Conservation (phyloP, 2,329 filamentous ascomycete species). For the Pseudopyrenochaeta lycopersici region DNA sequence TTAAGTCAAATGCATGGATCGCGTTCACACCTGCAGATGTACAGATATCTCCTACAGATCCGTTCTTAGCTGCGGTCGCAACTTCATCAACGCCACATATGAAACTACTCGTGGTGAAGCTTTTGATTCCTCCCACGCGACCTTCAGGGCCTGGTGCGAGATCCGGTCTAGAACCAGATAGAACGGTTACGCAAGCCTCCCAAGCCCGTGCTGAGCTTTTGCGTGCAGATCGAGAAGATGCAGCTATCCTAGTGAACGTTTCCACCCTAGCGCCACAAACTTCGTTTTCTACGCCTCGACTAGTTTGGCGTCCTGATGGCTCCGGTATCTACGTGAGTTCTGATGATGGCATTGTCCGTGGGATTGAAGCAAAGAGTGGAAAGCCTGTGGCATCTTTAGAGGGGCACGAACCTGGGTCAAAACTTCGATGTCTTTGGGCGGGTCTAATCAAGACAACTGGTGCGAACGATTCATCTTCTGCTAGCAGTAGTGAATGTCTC, state of each 20-base stretch:
- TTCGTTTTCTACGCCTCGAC: slow-evolving; percentile 63
- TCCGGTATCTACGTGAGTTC: slow-evolving; percentile 71
- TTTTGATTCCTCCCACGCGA: slow-evolving; percentile 59
- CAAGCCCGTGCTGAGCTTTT: slow-evolving; percentile 62
- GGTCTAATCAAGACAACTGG: slow-evolving; percentile 52
- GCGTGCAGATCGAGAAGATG: slow-evolving; percentile 65
- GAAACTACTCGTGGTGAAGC: slow-evolving; percentile 68
- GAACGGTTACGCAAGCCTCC: slow-evolving; percentile 57
- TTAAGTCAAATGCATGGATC: slow-evolving; percentile 67
- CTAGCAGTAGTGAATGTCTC: slow-evolving; percentile 60
- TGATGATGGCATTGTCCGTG: slow-evolving; percentile 69
- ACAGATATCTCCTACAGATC: slow-evolving; percentile 63
- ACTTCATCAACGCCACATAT: slow-evolving; percentile 69
- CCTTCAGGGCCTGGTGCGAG: slow-evolving; percentile 7
- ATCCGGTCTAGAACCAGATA: slow-evolving; percentile 6
- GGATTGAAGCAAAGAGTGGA: slow-evolving; percentile 66
- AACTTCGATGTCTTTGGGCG: slow-evolving; percentile 67
- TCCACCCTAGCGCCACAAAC: slow-evolving; percentile 71
- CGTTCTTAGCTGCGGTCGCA: slow-evolving; percentile 65
- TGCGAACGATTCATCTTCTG: slow-evolving; percentile 18
- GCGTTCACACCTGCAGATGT: slow-evolving; percentile 69
- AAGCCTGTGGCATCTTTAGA: slow-evolving; percentile 63
- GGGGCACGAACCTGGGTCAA: slow-evolving; percentile 65
- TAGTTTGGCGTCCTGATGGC: slow-evolving; percentile 69
- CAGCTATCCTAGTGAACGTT: slow-evolving; percentile 67